Base-by-base conservation (phyloP, 2,329 filamentous ascomycete genomes). In the Orbilia quercus region DNA sequence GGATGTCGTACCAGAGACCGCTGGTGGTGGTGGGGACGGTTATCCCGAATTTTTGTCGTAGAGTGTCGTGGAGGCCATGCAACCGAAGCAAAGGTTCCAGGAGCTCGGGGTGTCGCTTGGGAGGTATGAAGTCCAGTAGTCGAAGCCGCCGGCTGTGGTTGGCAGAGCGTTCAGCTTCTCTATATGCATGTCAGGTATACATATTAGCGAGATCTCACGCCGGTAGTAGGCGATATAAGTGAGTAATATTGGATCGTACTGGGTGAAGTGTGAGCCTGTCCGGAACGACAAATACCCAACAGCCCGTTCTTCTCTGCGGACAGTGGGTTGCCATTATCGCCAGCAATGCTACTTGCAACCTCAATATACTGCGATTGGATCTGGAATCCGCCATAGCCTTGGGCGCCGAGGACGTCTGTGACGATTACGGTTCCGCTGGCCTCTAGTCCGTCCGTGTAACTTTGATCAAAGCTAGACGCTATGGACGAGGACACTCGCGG, bases 101-200 rank as follows among this genome's bases (percentile, higher is more conserved):
- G 14, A 23, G n/a, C 48, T 28, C 42, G 48, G 50, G 28, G 31
- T 40, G 16, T 48, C 50, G 50, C n/a, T 40, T 40, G 48, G 38
- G 42, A 66, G 38, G 20, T 57, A 57, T 4, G 51, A 66, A 18
- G 62, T 55, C 40, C 28, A 48, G 59, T 63, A 64, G 28, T 47
- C 23, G 28, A 64, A 38, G 59, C 31, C 31, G 11, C 50, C 50
- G 23, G 40, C 31, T 28, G 50, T 55, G 11, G 60, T 65, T n/a
- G 50, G 60, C 11, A 65, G 60, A 11, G 48, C 54, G 25, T 55
- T 28, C 0, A 55, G 36, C 16, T 28, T 16, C 38, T 16, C 48
- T 55, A 16, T 53, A 51, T 20, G 4, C 11, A 11, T 2, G 6
- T 22, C 31, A 28, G 45, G 23, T 22, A 59, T 47, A n/a, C 7